These are phyloP conservation scores for Fusarium pilosicola DNA, from an alignment of 2,329 filamentous ascomycete species.

Conservation along the genomic window DNA sequence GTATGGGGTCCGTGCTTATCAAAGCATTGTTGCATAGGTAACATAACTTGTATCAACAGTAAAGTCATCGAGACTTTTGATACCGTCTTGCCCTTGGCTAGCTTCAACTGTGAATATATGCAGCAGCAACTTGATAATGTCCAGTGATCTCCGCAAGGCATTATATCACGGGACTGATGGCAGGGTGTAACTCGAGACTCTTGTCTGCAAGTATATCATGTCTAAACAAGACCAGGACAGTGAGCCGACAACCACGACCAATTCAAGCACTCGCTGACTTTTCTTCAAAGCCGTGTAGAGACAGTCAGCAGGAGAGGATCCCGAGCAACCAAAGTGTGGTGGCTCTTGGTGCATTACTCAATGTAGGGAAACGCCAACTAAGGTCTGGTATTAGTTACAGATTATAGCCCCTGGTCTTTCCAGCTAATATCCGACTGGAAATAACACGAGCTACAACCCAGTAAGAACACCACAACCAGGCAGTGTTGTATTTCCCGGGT, in stretches of 20 bases:
- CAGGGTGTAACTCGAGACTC: neutral
- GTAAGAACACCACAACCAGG: neutral
- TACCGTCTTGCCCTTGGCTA: neutral
- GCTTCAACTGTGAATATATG: neutral
- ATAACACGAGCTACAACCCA: neutral
- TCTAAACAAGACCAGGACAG: neutral
- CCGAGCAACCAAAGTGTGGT: neutral
- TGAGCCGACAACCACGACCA: neutral
- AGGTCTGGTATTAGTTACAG: neutral
- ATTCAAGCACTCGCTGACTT: constrained; percentile 19
- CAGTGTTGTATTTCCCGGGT: neutral
- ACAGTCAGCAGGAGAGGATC: neutral
- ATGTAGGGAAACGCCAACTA: neutral
- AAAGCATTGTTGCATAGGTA: neutral
- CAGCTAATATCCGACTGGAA: neutral
- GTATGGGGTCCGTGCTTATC: neutral
- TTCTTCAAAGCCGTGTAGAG: neutral
- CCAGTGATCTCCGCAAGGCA: neutral
- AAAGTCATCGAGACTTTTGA: neutral
- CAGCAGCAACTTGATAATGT: neutral
- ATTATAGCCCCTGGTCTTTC: neutral
- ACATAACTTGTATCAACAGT: neutral
- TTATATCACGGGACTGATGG: neutral
- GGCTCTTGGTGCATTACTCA: neutral
- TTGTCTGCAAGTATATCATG: neutral